Evolutionary conservation across 768 basidiomycete genomes (phyloP).

Genomic region (Kondoa malvinella): DNA sequence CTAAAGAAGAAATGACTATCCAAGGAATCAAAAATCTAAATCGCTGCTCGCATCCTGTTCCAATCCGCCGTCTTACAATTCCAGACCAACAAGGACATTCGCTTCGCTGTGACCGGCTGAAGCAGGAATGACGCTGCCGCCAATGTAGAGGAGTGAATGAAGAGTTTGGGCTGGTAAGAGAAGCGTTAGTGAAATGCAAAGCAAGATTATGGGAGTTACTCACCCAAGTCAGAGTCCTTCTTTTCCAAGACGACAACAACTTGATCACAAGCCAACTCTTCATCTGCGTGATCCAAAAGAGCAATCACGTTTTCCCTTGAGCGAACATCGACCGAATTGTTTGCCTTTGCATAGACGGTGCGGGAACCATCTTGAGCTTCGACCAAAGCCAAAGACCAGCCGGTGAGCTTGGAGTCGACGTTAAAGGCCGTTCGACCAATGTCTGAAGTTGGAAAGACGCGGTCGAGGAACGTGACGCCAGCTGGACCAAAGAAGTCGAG

Average conservation of each 20-base stretch:
- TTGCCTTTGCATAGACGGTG: slow-evolving; percentile 32
- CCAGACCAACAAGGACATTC: slow-evolving; percentile 70
- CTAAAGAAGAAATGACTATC: too few species aligned
- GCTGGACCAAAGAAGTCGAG: background rate
- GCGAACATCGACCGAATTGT: slow-evolving; percentile 65
- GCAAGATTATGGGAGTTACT: background rate
- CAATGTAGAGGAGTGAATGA: slow-evolving; percentile 84
- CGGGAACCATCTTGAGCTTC: slow-evolving; percentile 49
- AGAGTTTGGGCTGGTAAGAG: slow-evolving; percentile 41
- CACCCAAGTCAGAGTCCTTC: slow-evolving; percentile 46
- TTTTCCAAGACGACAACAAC: slow-evolving; percentile 66
- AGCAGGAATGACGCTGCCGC: slow-evolving; percentile 61
- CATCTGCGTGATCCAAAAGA: slow-evolving; percentile 71
- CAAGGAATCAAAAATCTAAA: too few species aligned
- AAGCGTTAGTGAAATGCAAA: background rate
- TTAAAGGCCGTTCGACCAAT: background rate
- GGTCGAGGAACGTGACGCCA: slow-evolving; percentile 45
- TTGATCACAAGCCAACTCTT: slow-evolving; percentile 56
- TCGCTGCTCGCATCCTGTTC: too few species aligned
- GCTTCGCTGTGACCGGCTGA: slow-evolving; percentile 52
- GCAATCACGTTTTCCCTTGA: slow-evolving; percentile 73
- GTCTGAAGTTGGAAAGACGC: slow-evolving; percentile 58
- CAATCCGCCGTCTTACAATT: slow-evolving; percentile 53
- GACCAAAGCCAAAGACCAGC: background rate
- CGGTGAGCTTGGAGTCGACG: slow-evolving; percentile 2